Base-by-base conservation (phyloP, 352 stramenopile species). In the Thalassiosira mediterranea region DNA sequence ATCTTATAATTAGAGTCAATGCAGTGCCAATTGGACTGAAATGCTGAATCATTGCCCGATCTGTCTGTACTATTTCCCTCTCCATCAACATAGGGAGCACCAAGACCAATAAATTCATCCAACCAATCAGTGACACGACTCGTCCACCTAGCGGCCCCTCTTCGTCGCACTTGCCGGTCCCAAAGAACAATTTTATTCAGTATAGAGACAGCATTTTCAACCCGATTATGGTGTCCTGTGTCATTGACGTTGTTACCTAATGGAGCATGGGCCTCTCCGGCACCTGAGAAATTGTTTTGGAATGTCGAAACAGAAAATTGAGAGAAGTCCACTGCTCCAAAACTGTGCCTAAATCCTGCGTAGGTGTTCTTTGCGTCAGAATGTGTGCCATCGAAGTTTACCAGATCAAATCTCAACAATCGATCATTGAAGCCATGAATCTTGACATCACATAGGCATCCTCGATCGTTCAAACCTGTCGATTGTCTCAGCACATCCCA, bases 401-500 rank as follows among this genome's bases (percentile, higher is more conserved):
- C 42, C 2, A 76, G 37, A 44, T 76, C 66, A 38, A 76, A 69
- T 61, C 66, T 37, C 46, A 76, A 29, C 19, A 76, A 48, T 10
- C 66, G 66, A 57, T 62, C 57, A 4, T 53, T 68, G 32, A 67
- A 69, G 4, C 66, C 66, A 57, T 76, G 66, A 42, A 76, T 63
- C 44, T 76, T 76, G 0, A 76, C n/a, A 57, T 76, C 56, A 42
- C 66, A 76, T 8, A 15, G 19, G 29, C 56, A 76, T 15, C 66
- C 66, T 17, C 66, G 61, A 38, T 69, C 66, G 10, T 69, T 37
- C 52, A 68, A 29, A 0, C 48, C 57, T 19, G 59, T 57, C 19
- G 66, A 76, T 54, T 68, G 44, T 26, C 66, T 31, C n/a, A 76
- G 25, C 3, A 76, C 57, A 48, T 76, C 66, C 66, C 66, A 76